These are phyloP conservation scores for Blastocystis sp. DNA, from an alignment of 352 stramenopile genomes.

Conservation along the genomic window DNA sequence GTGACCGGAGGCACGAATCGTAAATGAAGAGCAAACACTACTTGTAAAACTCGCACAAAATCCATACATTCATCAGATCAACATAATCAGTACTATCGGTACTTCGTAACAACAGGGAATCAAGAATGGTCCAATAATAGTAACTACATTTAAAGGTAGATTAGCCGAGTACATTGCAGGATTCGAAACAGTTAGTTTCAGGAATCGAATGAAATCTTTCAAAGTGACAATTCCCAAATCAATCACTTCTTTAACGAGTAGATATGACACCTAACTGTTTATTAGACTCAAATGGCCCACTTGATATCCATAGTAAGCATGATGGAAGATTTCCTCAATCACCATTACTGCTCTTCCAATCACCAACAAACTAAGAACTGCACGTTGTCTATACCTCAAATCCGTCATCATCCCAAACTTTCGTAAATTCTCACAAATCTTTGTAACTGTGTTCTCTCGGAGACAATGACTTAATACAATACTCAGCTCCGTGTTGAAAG, in stretches of 20 bases:
- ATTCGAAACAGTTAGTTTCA: slow-evolving; percentile 15
- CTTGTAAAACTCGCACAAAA: background rate
- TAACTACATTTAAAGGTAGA: background rate
- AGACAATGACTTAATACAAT: slow-evolving; percentile 34
- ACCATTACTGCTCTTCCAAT: slow-evolving; percentile 27
- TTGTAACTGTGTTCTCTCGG: background rate
- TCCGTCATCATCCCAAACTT: background rate
- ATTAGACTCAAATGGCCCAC: background rate
- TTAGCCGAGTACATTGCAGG: background rate
- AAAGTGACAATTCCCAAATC: background rate
- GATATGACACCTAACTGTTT: background rate
- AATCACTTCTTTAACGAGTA: slow-evolving; percentile 14
- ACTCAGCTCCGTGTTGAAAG: background rate
- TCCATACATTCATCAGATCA: background rate
- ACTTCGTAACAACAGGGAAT: background rate
- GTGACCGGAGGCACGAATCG: background rate
- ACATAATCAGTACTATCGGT: background rate
- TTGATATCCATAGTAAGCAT: background rate
- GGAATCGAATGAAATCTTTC: slow-evolving; percentile 23
- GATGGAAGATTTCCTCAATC: slow-evolving; percentile 36
- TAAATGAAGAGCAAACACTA: slow-evolving; percentile 26
- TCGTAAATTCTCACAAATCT: slow-evolving; percentile 6
- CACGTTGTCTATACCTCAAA: background rate
- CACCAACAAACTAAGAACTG: background rate
- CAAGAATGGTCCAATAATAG: slow-evolving; percentile 63